Percentiles rank a stretch among this genome's conserved stretches.
These are phyloP conservation scores for Epichloe sylvatica DNA, from an alignment of 2,329 filamentous ascomycete species.

Conservation along the genomic window DNA sequence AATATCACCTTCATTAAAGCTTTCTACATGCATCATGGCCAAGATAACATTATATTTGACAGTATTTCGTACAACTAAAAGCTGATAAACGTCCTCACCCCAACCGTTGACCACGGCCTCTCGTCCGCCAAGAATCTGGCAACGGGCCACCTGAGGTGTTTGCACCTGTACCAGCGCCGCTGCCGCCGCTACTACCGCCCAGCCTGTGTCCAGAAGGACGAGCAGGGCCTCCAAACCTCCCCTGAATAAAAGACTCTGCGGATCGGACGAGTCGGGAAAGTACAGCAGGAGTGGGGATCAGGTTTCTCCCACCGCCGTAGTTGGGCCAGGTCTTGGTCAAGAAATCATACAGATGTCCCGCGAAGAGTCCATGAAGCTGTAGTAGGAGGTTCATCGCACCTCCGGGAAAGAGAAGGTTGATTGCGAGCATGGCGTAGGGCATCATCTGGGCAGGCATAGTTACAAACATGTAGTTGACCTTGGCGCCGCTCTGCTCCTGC, in stretches of 20 bases:
- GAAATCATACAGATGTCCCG: conserved; percentile 86
- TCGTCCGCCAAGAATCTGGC: conserved; percentile 49
- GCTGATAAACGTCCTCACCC: conserved; percentile 13
- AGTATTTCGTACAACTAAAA: no score
- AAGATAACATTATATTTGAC: no score
- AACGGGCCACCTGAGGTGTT: conserved; percentile 35
- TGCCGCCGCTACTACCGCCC: conserved; percentile 11
- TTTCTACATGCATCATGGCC: no score
- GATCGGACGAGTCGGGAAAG: conserved; percentile 52
- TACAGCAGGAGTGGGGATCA: conserved; percentile 59
- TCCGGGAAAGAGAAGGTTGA: conserved; percentile 53
- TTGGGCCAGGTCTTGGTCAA: conserved; percentile 75
- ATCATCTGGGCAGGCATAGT: conserved; percentile 70
- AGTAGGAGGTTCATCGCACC: conserved; percentile 43
- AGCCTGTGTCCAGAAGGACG: conserved; percentile 22
- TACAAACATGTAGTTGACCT: conserved; percentile 68
- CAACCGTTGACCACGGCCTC: conserved; percentile 49
- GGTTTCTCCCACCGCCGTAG: conserved; percentile 70
- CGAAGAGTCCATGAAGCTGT: conserved; percentile 65
- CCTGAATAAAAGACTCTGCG: conserved; percentile 8
- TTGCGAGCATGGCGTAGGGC: conserved; percentile 64
- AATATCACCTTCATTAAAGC: no score
- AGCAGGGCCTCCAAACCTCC: conserved; percentile 38
- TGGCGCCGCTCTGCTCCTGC: conserved; percentile 69
- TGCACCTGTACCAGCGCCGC: conserved; percentile 17